These are phyloP conservation scores for Entomortierella beljakovae DNA, from an alignment of 192 early-diverging fungal genomes.

Conservation along the genomic window DNA sequence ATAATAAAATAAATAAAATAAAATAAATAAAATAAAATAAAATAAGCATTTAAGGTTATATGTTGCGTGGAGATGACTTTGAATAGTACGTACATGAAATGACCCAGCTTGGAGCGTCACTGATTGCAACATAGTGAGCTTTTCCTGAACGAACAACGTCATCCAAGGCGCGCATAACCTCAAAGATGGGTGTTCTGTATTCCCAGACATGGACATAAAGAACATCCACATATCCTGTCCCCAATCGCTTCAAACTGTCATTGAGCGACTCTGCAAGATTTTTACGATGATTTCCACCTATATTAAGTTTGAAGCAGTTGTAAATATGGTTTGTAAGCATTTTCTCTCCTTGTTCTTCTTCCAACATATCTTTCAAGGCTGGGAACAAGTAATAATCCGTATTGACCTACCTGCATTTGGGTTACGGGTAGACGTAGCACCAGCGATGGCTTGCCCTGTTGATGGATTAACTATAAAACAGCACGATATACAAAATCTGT, in stretches of 20 bases:
- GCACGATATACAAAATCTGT: neutral
- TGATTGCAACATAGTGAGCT: slow-evolving; percentile 65
- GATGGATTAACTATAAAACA: neutral
- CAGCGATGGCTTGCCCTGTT: neutral
- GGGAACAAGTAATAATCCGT: no score
- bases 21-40: no score
- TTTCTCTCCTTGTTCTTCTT: no score
- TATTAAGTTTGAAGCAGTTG: neutral
- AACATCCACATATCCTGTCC: slow-evolving; percentile 58
- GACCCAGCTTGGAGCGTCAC: slow-evolving; percentile 62
- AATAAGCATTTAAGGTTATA: no score
- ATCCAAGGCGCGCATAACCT: slow-evolving; percentile 76
- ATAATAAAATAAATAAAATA: no score
- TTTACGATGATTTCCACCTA: slow-evolving; percentile 56
- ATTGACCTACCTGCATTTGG: neutral
- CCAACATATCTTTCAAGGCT: no score
- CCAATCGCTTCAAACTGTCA: slow-evolving; percentile 63
- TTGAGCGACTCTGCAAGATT: slow-evolving; percentile 63
- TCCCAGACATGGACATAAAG: slow-evolving; percentile 62
- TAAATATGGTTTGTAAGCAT: no score
- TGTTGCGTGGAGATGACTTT: no score
- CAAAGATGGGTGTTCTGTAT: slow-evolving; percentile 69
- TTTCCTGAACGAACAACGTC: slow-evolving; percentile 75
- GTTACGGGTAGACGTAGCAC: neutral
- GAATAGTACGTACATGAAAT: slow-evolving; percentile 54